These are phyloP conservation scores for Penicillium maclennaniae DNA, from an alignment of 495 filamentous ascomycete species.

Conservation along the genomic window DNA sequence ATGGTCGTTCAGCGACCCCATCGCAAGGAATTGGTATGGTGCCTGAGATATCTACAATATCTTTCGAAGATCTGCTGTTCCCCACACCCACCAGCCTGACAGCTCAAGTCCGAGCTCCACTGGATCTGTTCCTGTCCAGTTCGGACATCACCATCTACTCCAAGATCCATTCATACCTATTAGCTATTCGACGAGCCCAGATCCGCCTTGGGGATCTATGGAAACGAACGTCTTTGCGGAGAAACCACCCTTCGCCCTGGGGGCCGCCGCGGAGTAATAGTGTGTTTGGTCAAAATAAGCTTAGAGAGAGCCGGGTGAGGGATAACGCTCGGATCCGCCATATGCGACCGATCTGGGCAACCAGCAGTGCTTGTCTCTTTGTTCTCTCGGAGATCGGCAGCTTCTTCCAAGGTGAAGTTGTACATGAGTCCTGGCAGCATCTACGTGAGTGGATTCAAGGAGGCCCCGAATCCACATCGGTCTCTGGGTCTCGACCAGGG, in stretches of 20 bases:
- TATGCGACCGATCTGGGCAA: constrained; percentile 83
- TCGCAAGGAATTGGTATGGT: constrained; percentile 28
- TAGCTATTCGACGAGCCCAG: constrained; percentile 78
- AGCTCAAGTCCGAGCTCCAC: constrained; percentile 68
- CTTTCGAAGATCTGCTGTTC: constrained; percentile 78
- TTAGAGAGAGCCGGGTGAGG: constrained; percentile 54
- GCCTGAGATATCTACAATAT: constrained; percentile 33
- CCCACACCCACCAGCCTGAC: constrained; percentile 69
- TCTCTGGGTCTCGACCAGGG: constrained; percentile 35
- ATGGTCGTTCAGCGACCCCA: constrained; percentile 21
- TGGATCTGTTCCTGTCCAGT: constrained; percentile 80
- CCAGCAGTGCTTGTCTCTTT: constrained; percentile 75
- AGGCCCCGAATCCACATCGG: constrained; percentile 10
- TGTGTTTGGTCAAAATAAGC: constrained; percentile 50
- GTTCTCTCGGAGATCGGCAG: constrained; percentile 79
- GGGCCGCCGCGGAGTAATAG: constrained; percentile 60
- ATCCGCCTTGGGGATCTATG: constrained; percentile 77
- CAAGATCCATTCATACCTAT: constrained; percentile 77
- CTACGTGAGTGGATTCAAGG: constrained; percentile 57
- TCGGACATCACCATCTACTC: constrained; percentile 76
- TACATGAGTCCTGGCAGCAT: constrained; percentile 68
- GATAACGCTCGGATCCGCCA: constrained; percentile 54
- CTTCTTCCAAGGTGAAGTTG: constrained; percentile 87
- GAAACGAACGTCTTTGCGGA: constrained; percentile 73
- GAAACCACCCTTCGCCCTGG: constrained; percentile 68